Conservation (phyloP, 139 green algal species). For the Medakamo hakoo region DNA sequence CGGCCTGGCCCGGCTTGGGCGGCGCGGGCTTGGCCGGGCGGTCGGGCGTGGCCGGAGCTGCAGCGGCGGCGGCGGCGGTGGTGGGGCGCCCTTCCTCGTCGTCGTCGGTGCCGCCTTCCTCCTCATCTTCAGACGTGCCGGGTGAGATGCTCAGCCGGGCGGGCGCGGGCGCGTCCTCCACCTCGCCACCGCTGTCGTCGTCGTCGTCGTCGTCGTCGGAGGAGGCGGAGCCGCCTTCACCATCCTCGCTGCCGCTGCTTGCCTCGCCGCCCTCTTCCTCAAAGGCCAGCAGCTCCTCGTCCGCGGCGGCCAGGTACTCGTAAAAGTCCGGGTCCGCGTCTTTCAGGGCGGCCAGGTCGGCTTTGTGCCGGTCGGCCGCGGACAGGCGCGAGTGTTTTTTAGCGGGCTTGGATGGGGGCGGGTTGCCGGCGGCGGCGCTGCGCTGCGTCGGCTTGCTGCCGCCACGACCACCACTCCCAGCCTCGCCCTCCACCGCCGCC, state of each 20-base stretch:
- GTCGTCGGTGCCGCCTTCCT: slow-evolving; percentile 6
- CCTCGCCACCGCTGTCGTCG: slow-evolving; percentile 11
- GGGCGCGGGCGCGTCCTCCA: not conserved
- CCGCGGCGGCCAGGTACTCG: slow-evolving; percentile 60
- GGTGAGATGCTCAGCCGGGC: not conserved
- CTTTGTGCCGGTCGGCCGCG: slow-evolving; percentile 25
- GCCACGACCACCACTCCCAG: not conserved
- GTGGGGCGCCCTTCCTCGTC: slow-evolving; percentile 3
- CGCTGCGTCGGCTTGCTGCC: not conserved
- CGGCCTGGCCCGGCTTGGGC: slow-evolving; percentile 34
- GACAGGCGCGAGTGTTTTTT: not conserved
- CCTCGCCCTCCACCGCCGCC: not conserved
- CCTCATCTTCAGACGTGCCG: slow-evolving; percentile 9
- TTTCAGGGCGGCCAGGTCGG: slow-evolving; percentile 66
- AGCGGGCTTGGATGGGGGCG: not conserved
- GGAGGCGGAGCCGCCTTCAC: slow-evolving; percentile 10
- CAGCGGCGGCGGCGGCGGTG: not conserved
- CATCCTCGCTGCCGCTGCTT: slow-evolving; percentile 32
- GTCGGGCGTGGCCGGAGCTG: not conserved
- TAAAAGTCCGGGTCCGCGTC: slow-evolving; percentile 91
- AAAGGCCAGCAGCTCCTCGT: slow-evolving; percentile 79
- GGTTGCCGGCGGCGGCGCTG: not conserved
- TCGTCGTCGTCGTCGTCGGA: slow-evolving; percentile 19
- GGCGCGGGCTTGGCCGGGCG: not conserved
- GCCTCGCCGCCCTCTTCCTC: slow-evolving; percentile 27